Evolutionary conservation across 305 asterid genomes (phyloP).

Genomic region (Fraxinus xanthoxyloides): DNA sequence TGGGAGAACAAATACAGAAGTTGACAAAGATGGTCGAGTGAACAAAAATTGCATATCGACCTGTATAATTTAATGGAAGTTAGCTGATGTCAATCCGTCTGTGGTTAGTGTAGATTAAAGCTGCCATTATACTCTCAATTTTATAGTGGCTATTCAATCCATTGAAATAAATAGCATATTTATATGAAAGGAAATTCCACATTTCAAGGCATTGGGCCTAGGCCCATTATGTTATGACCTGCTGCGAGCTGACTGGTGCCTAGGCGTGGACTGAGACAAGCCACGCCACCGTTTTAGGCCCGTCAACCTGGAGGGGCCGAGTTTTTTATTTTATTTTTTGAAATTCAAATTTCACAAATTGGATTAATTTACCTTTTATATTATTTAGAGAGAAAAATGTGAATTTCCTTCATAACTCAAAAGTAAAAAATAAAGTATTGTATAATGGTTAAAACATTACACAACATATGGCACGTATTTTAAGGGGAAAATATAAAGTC

Average conservation of each 20-base stretch:
- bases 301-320: not conserved
- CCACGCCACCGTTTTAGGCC: not conserved
- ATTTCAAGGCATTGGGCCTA: not conserved
- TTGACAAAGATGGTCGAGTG: not conserved
- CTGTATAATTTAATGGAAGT: not conserved
- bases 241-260: not conserved
- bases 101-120: not conserved
- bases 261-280: not conserved
- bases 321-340: no score
- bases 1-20: not conserved
- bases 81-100: not conserved
- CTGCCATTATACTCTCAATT: not conserved
- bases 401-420: no score
- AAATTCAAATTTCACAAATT: no score
- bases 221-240: not conserved
- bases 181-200: not conserved
- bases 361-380: no score
- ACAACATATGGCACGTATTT: no score
- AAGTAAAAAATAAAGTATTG: no score
- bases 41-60: not conserved
- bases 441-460: no score
- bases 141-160: not conserved
- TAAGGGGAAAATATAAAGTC: no score
- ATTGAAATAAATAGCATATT: not conserved
- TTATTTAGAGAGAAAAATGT: no score